A percentile compares a stretch with the other conserved stretches of the same genome.
These are phyloP conservation scores for Theileria orientalis DNA, from an alignment of 169 alveolate genomes.

Conservation along the genomic window DNA sequence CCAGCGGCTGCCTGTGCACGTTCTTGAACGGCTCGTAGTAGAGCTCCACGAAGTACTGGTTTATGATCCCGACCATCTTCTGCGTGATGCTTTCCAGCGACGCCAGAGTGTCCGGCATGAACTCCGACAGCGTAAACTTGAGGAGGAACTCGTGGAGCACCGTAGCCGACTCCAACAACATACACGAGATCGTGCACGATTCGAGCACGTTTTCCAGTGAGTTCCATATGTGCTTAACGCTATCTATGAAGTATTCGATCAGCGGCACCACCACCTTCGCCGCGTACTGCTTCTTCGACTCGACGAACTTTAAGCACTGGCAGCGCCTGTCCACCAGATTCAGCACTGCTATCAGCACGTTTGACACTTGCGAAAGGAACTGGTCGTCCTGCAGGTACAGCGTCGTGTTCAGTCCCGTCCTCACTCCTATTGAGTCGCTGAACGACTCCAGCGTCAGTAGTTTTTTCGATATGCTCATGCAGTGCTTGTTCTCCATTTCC, in stretches of 20 bases:
- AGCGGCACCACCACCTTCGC: constrained; percentile 45
- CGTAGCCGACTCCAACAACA: constrained; percentile 45
- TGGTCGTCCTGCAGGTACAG: constrained; percentile 57
- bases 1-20: constrained; percentile 41
- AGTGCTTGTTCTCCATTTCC: constrained; percentile 19
- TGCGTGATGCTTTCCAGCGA: constrained; percentile 20
- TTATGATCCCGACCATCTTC: constrained; percentile 40
- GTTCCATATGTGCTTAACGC: constrained; percentile 51
- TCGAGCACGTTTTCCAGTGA: constrained; percentile 46
- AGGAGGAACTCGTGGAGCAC: constrained; percentile 37
- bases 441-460: constrained; percentile 24
- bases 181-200: constrained; percentile 46
- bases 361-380: constrained; percentile 32
- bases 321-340: constrained; percentile 54
- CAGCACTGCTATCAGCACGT: constrained; percentile 39
- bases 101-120: constrained; percentile 34
- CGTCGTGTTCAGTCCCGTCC: not conserved
- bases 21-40: constrained; percentile 41
- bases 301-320: constrained; percentile 27
- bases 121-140: constrained; percentile 25
- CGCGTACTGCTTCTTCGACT: constrained; percentile 31
- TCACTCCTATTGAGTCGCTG: constrained; percentile 19
- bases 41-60: constrained; percentile 42
- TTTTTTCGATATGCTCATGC: constrained; percentile 7
- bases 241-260: constrained; percentile 30